A percentile compares a stretch with the other conserved stretches of the same genome.
Conservation (phyloP, 495 filamentous ascomycete genomes). For the Penicillium silybi region DNA sequence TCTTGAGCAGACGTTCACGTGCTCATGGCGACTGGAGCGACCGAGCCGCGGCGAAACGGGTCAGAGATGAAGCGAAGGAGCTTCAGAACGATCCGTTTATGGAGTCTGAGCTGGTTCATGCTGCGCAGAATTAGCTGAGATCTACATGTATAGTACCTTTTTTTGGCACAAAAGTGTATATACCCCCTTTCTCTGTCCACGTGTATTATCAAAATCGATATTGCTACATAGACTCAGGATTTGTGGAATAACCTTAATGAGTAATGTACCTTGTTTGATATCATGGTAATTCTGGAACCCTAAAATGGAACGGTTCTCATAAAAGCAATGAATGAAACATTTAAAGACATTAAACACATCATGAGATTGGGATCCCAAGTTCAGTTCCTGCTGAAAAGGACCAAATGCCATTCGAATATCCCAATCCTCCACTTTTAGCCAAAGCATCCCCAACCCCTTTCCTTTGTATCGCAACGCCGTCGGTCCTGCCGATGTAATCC, state of each 20-base stretch:
- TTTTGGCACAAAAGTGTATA: background rate
- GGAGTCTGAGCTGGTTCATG: background rate
- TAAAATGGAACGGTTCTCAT: background rate
- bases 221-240: background rate
- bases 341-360: background rate
- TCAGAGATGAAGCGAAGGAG: slow-evolving; percentile 1
- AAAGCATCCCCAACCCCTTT: background rate
- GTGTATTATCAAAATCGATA: background rate
- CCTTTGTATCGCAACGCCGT: background rate
- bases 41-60: background rate
- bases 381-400: background rate
- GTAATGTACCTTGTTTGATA: background rate
- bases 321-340: background rate
- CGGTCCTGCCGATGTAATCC: background rate
- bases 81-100: slow-evolving; percentile 9
- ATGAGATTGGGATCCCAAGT: background rate
- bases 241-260: background rate
- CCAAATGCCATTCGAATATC: background rate
- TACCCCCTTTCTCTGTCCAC: background rate
- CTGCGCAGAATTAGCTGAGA: background rate
- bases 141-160: background rate
- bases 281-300: background rate
- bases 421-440: background rate
- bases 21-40: background rate
- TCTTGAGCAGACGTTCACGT: background rate